Base-by-base conservation (phyloP, 257 asterid species). In the Vinca minor region DNA sequence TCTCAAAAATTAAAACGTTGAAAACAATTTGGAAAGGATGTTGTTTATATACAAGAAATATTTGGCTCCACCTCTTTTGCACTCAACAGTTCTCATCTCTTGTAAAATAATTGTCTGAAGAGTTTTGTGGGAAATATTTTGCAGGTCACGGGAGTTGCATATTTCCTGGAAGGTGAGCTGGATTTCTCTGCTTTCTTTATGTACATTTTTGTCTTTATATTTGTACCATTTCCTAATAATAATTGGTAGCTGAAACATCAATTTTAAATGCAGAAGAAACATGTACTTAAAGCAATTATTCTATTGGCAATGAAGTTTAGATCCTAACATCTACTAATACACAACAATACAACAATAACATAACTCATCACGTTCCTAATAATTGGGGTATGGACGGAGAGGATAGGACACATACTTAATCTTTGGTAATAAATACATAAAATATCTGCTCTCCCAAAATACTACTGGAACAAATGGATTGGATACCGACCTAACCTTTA, bases 111-210 rank as follows among this genome's bases (percentile, higher is more conserved):
- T 73, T 60, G 50, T 38, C 75, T 79, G 82, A 78, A 67, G 48
- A 26, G 6, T 36, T 56, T 71, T 46, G 66, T 78, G 76, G 82
- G 70, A 67, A 54, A 77, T 74, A 62, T 62, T 65, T 58, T 85
- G 85, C 96, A 93, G 97, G 99, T 84, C 87, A 86, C 79, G 97
- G 86, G 85, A 71, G 49, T 50, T 93, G 99, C 83, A 63, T 84
- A 76, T 89, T 87, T 86, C 97, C 96, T 67, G 99, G 99, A 86
- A 93, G 97, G 99, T 93, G 72, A 73, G 90, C 72, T 58, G 54
- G 59, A 59, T 71, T 68, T 67, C 29, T 26, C 20, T 70, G 71
- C 71, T 56, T 62, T 29, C 44, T 56, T n/a, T n/a, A n/a, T n/a
- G n/a, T n/a, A n/a, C n/a, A n/a, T n/a, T n/a, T n/a, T 79, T 81